Conservation (phyloP, 768 basidiomycete genomes). For the Suillus americanus region DNA sequence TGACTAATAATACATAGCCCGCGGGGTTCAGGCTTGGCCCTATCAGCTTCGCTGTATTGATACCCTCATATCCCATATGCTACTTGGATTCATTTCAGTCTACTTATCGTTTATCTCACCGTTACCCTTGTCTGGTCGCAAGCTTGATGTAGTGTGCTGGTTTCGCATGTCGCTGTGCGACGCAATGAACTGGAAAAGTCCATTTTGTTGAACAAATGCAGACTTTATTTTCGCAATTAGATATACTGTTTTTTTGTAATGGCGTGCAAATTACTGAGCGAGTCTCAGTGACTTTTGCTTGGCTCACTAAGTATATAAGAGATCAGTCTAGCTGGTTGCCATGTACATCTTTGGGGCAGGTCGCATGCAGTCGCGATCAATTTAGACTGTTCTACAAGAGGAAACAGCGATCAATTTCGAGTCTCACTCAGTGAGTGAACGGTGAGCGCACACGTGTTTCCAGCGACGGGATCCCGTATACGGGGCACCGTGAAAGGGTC, state of each 20-base stretch:
- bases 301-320: too few relatives aligned
- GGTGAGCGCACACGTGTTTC: not conserved
- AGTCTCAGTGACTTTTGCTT: not conserved
- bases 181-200: not conserved
- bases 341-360: too few relatives aligned
- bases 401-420: not conserved
- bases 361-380: not conserved
- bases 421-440: not conserved
- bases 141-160: conserved; percentile 22
- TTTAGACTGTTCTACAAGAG: not conserved
- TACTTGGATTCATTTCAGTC: conserved; percentile 21
- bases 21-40: conserved; percentile 4
- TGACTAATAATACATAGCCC: not conserved
- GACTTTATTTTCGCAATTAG: not conserved
- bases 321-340: too few relatives aligned
- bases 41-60: conserved; percentile 7
- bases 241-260: not conserved
- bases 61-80: conserved; percentile 1
- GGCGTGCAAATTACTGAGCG: not conserved
- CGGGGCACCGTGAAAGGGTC: conserved; percentile 1
- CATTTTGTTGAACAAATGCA: conserved; percentile 25
- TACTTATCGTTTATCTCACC: conserved; percentile 12
- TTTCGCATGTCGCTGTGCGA: conserved; percentile 15
- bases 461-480: not conserved
- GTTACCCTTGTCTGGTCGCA: conserved; percentile 7